A percentile compares a stretch with the other conserved stretches of the same genome.
Evolutionary conservation across 441 rosid species (phyloP).

Genomic region (Geranium incanum): DNA sequence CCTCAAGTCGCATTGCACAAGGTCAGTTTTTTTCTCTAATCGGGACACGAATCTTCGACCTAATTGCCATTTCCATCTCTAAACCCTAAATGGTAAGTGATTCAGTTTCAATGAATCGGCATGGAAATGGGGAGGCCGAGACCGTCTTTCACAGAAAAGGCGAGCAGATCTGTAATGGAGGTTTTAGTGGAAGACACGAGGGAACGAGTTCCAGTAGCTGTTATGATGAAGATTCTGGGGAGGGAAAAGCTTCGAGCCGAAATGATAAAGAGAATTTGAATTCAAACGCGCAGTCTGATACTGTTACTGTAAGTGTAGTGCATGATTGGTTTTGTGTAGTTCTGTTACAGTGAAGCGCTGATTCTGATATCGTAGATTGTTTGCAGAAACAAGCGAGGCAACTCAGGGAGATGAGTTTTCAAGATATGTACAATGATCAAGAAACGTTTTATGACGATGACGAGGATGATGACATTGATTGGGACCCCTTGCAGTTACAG

Average conservation of each 20-base stretch:
- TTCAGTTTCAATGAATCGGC: constrained; percentile 29
- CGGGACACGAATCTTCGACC: not conserved
- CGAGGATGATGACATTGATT: constrained; percentile 75
- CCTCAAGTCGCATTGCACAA: not conserved
- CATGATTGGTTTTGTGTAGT: constrained; percentile 11
- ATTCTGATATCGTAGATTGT: constrained; percentile 5
- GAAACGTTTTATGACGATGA: constrained; percentile 46
- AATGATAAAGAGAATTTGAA: constrained; percentile 26
- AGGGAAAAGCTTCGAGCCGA: constrained; percentile 24
- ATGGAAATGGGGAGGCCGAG: constrained; percentile 36
- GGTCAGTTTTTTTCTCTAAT: not conserved
- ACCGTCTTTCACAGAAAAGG: constrained; percentile 22
- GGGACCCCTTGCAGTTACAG: constrained; percentile 66
- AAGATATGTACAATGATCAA: constrained; percentile 51
- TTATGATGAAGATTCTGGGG: constrained; percentile 21
- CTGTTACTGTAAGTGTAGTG: constrained; percentile 38
- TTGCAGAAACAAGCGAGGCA: constrained; percentile 42
- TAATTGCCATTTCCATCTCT: constrained; percentile 18
- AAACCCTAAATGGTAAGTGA: constrained; percentile 48
- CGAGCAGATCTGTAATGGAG: constrained; percentile 26
- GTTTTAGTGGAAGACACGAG: constrained; percentile 32
- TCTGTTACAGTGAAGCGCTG: not conserved
- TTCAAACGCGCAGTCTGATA: constrained; percentile 21
- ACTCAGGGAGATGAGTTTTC: constrained; percentile 56
- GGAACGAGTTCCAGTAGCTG: constrained; percentile 27